Evolutionary conservation across 257 asterid genomes (phyloP), one percentile per base, ranked within the genome.

Genomic region (Echites panduratus): DNA sequence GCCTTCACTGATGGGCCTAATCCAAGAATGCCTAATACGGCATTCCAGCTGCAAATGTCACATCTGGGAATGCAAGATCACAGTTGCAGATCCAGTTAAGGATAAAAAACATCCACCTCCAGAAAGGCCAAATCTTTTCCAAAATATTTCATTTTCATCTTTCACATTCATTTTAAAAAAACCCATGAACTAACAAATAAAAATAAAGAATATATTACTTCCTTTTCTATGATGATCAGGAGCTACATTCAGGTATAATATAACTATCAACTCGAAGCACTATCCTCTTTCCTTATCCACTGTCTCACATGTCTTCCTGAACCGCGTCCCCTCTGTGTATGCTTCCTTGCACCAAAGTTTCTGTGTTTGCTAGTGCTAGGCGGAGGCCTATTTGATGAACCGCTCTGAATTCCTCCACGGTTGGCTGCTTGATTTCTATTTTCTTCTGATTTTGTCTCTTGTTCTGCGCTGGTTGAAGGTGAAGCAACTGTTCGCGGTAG

Each of bases 281-380:
- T 54, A 13, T 72, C 71, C 58, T 87, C 96, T 81, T 85, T 91
- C 82, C 71, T 83, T 71, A 82, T 72, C 97, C 96, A 93, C 6
- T 84, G 90, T 75, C 84, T 83, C 57, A 3, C 86, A 80, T 85
- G 94, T 22, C 87, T 88, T 75, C 87, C 84, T 50, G 92, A 66
- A 78, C 75, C 79, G 16, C 82, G 83, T 52, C 91, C 73, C 80
- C 83, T 76, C 66, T 52, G 66, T 2, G 75, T 44, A 1, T 82
- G 86, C 81, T 70, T 87, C 85, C 86, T 87, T 56, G 68, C 32
- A 59, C 78, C 68, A 50, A 75, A 70, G 63, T 85, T 80, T 80
- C 74, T 73, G 35, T 77, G 85, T 79, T 70, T 88, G 82, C 90
- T 83, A 52, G 87, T 64, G 79, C 85, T 77, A n/a, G 80, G 89